Evolutionary conservation across 2,329 filamentous ascomycete genomes (phyloP).

Genomic region (Botryotinia globosa): DNA sequence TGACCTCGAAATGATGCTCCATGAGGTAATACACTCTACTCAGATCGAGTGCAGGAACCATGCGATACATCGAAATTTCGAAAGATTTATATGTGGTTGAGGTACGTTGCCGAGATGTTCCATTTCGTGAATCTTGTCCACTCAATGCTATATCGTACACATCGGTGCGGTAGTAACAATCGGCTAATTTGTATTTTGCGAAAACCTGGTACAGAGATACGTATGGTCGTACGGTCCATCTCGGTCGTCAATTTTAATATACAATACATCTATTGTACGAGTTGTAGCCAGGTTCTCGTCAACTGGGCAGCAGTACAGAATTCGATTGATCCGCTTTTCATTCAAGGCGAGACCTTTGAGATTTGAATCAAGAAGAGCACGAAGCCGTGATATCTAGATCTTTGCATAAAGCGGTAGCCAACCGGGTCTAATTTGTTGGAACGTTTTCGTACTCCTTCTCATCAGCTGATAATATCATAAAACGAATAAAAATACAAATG

Average conservation of each 20-base stretch:
- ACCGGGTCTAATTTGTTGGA: conserved; percentile 10
- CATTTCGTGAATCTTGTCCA: conserved; percentile 22
- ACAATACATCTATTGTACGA: conserved; percentile 1
- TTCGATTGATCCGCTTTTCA: conserved; percentile 17
- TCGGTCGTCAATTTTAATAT: background rate
- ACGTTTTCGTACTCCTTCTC: conserved; percentile 7
- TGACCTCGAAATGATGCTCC: conserved; percentile 1
- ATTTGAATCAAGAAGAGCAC: background rate
- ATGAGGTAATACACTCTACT: conserved; percentile 6
- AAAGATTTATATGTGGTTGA: background rate
- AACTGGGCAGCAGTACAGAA: conserved; percentile 22
- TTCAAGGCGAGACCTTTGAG: conserved; percentile 9
- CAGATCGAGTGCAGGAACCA: conserved; percentile 22
- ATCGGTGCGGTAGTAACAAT: conserved; percentile 20
- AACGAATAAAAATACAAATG: background rate
- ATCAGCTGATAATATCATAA: conserved; percentile 15
- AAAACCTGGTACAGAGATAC: conserved; percentile 14
- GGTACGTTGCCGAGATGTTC: conserved; percentile 14
- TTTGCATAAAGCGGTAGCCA: conserved; percentile 20
- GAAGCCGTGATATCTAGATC: conserved; percentile 16
- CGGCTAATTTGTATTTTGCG: conserved; percentile 19
- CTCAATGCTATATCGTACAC: conserved; percentile 14
- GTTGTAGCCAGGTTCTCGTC: conserved; percentile 20
- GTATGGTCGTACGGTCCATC: background rate
- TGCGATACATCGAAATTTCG: conserved; percentile 17